These are phyloP conservation scores for Perilla frutescens DNA, from an alignment of 257 asterid genomes.

Conservation along the genomic window DNA sequence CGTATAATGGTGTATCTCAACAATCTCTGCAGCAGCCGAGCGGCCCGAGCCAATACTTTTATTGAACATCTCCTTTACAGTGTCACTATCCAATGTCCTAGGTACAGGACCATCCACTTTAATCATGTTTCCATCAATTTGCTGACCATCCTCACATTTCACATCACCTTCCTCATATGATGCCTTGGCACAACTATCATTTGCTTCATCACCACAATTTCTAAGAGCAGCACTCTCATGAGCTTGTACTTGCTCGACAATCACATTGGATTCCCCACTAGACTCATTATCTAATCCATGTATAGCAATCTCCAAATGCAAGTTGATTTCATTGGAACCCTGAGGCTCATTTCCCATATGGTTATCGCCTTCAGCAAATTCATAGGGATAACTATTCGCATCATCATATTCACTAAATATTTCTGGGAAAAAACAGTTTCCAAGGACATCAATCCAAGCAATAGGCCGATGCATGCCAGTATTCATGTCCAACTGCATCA, in stretches of 20 bases:
- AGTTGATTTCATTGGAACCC: slow-evolving; percentile 54
- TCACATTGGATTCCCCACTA: slow-evolving; percentile 74
- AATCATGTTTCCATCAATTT: slow-evolving; percentile 35
- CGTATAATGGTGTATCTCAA: slow-evolving; percentile 50
- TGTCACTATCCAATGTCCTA: slow-evolving; percentile 42
- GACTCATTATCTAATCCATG: slow-evolving; percentile 69
- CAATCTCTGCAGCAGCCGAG: slow-evolving; percentile 46
- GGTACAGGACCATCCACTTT: slow-evolving; percentile 36
- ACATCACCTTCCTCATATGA: slow-evolving; percentile 42
- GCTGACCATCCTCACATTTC: slow-evolving; percentile 38
- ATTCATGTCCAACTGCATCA: slow-evolving; percentile 67
- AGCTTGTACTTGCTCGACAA: slow-evolving; percentile 45
- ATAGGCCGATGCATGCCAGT: slow-evolving; percentile 68
- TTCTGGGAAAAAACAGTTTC: slow-evolving; percentile 81
- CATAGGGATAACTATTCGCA: slow-evolving; percentile 30
- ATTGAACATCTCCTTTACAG: slow-evolving; percentile 54
- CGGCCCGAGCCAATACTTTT: slow-evolving; percentile 43
- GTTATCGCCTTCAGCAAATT: slow-evolving; percentile 38
- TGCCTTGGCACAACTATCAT: slow-evolving; percentile 44
- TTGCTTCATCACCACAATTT: slow-evolving; percentile 48
- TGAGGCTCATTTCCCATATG: slow-evolving; percentile 42
- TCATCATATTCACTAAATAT: slow-evolving; percentile 48
- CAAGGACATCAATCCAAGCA: slow-evolving; percentile 92
- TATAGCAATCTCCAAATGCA: slow-evolving; percentile 78
- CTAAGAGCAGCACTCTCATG: slow-evolving; percentile 41